phyloP scores from a whole-genome alignment of 2,329 filamentous ascomycete species.

The Alternaria sp. region DNA sequence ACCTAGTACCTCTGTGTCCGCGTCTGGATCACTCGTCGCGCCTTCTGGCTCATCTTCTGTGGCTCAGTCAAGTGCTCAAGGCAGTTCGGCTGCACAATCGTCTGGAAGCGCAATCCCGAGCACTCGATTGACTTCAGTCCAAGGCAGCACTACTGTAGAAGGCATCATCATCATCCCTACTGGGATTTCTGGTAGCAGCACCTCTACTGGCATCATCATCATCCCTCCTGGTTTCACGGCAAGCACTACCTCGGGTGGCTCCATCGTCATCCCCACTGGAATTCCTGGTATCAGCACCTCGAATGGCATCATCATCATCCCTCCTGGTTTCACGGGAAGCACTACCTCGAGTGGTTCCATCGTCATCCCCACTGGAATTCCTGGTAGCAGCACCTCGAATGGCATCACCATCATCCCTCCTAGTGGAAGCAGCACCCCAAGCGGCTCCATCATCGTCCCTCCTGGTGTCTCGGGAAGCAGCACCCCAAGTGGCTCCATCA shows the following conservation, averaged over 20 bases:
- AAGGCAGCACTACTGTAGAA: background rate
- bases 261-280: background rate
- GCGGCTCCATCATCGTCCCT: background rate
- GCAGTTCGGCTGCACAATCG: background rate
- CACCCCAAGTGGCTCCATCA: background rate
- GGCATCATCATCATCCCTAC: background rate
- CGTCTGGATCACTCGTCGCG: background rate
- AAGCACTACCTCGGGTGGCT: background rate
- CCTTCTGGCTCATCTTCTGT: background rate
- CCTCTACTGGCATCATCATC: background rate
- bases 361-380: background rate
- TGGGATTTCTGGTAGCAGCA: background rate
- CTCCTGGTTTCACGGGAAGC: background rate
- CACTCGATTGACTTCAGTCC: background rate
- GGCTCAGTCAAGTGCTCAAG: background rate
- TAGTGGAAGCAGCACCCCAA: background rate
- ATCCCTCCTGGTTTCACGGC: background rate
- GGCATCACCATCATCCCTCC: background rate
- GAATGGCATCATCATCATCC: background rate
- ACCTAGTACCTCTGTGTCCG: background rate
- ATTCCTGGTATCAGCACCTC: background rate
- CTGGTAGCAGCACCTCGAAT: background rate
- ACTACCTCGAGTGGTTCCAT: background rate
- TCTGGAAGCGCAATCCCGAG: background rate
- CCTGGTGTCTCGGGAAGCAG: background rate